phyloP scores from a whole-genome alignment of 139 green algal species.

The Volvox africanus region DNA sequence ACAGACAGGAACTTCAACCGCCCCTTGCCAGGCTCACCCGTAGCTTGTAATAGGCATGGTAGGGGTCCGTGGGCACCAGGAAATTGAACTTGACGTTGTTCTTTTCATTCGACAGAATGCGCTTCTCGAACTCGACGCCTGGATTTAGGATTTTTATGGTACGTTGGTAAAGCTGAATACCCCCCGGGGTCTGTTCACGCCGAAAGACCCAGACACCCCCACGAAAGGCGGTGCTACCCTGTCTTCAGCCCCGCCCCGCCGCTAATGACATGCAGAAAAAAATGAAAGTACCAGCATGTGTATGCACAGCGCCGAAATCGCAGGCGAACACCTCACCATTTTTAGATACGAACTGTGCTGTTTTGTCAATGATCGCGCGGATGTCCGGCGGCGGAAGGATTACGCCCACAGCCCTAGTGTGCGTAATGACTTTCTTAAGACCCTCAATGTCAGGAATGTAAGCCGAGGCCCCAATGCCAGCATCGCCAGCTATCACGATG shows the following conservation, averaged over 20 bases:
- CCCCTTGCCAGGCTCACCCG: constrained; percentile 63
- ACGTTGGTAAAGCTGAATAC: too few relatives aligned
- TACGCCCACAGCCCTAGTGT: constrained; percentile 93
- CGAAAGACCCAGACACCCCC: too few relatives aligned
- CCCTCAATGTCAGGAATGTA: constrained; percentile 61
- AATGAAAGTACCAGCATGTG: too few relatives aligned
- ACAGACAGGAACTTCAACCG: neutral
- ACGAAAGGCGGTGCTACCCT: too few relatives aligned
- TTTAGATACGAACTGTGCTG: constrained; percentile 95
- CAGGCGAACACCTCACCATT: constrained; percentile 79
- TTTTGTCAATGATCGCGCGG: constrained; percentile 98
- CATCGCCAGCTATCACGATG: constrained; percentile 6
- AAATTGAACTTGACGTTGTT: constrained; percentile 99
- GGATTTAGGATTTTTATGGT: neutral
- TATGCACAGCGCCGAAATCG: neutral
- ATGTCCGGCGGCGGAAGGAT: constrained; percentile 97
- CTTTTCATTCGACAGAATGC: constrained; percentile 92
- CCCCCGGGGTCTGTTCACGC: too few relatives aligned
- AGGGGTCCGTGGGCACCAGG: constrained; percentile 87
- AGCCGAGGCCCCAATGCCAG: neutral
- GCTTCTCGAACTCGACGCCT: constrained; percentile 93
- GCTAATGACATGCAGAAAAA: too few relatives aligned
- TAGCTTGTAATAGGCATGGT: constrained; percentile 96
- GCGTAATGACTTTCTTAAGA: constrained; percentile 83
- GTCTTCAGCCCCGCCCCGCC: too few relatives aligned